phyloP scores from a whole-genome alignment of 805 yeast species.

The Starmerella stellata region DNA sequence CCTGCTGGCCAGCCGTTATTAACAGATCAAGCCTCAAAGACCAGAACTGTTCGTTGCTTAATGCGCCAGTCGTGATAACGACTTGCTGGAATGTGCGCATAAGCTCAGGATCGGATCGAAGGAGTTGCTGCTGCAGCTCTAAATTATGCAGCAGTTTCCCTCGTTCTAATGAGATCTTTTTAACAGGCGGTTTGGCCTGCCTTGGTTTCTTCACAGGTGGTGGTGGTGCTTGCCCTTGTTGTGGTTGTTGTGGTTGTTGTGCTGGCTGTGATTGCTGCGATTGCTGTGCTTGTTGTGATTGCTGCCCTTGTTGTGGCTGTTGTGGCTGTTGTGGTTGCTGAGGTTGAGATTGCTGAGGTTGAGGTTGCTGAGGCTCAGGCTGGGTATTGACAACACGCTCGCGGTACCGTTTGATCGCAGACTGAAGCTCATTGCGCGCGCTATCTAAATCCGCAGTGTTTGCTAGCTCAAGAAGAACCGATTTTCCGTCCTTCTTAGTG shows the following conservation, averaged over 20 bases:
- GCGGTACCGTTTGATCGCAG: conserved; percentile 24
- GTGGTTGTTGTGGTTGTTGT: background rate
- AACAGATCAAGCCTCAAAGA: conserved; percentile 57
- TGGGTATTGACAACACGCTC: conserved; percentile 45
- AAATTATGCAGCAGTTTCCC: conserved; percentile 47
- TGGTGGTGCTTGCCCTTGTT: background rate
- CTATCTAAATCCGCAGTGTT: conserved; percentile 58
- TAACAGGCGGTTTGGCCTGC: background rate
- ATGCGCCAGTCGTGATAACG: conserved; percentile 51
- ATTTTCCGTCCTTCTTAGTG: conserved; percentile 13
- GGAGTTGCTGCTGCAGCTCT: conserved; percentile 58
- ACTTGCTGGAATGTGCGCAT: conserved; percentile 69
- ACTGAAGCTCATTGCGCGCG: conserved; percentile 16
- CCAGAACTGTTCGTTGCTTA: conserved; percentile 79
- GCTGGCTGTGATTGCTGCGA: background rate
- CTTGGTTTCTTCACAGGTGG: background rate
- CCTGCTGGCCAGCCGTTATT: conserved; percentile 69
- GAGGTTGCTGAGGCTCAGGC: conserved; percentile 25
- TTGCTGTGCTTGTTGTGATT: background rate
- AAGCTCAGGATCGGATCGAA: conserved; percentile 49
- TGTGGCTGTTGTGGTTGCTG: too few relatives aligned
- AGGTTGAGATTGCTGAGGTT: conserved; percentile 23
- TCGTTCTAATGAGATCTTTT: conserved; percentile 30
- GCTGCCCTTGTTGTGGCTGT: too few relatives aligned
- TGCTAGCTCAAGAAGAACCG: conserved; percentile 41